Percentiles rank a stretch among this genome's conserved stretches.
Conservation (phyloP, 1,139 yeast species). For the Schwanniomyces etchellsii region DNA sequence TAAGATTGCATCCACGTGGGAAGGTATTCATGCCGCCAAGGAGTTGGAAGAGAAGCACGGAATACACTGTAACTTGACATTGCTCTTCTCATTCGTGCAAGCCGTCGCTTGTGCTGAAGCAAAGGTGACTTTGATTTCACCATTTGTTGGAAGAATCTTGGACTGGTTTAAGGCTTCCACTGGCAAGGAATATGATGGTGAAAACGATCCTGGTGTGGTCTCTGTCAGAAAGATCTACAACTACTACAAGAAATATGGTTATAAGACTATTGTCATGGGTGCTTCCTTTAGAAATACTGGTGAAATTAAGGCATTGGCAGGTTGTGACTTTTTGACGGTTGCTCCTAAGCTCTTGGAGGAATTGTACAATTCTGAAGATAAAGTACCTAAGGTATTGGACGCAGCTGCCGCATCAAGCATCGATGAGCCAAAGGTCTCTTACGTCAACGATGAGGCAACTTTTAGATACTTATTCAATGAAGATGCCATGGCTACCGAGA, state of each 20-base stretch:
- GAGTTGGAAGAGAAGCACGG: conserved; percentile 88
- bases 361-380: conserved; percentile 69
- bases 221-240: conserved; percentile 87
- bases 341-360: conserved; percentile 91
- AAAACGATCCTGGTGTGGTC: conserved; percentile 91
- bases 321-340: conserved; percentile 94
- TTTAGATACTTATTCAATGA: conserved; percentile 93
- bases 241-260: conserved; percentile 96
- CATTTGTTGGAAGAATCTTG: conserved; percentile 98
- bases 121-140: conserved; percentile 89
- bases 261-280: conserved; percentile 99
- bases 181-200: conserved; percentile 78
- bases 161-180: conserved; percentile 98
- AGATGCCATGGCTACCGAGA: conserved; percentile 98
- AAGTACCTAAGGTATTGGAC: conserved; percentile 78
- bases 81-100: conserved; percentile 90
- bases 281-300: conserved; percentile 98
- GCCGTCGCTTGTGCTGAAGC: conserved; percentile 99
- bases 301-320: conserved; percentile 95
- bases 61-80: conserved; percentile 92
- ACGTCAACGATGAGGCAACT: conserved; percentile 75
- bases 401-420: conserved; percentile 48
- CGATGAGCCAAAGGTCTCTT: conserved; percentile 68
- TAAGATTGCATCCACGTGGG: conserved; percentile 98
- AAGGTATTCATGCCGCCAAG: conserved; percentile 98